A percentile compares a stretch with the other conserved stretches of the same genome.
These are phyloP conservation scores for Vachellia collinsii DNA, from an alignment of 306 rosid genomes.

Conservation along the genomic window DNA sequence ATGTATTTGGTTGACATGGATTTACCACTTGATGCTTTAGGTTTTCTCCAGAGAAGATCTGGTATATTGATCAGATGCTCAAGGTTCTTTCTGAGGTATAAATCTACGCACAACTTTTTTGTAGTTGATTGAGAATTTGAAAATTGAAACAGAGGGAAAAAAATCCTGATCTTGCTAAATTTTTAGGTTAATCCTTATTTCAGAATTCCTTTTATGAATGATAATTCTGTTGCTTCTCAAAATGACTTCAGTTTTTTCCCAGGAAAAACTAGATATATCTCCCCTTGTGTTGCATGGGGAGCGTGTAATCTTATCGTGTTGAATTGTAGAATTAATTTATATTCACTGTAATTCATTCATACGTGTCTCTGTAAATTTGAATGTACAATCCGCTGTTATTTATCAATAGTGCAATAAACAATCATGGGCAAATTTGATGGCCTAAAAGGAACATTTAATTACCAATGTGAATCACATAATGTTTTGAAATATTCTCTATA, in stretches of 20 bases:
- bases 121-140: constrained; percentile 26
- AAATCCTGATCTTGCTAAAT: background rate
- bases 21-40: constrained; percentile 56
- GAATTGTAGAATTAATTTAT: no score
- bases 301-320: no score
- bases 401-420: no score
- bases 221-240: constrained; percentile 37
- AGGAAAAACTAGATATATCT: background rate
- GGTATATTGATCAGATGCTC: constrained; percentile 99
- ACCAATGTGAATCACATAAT: no score
- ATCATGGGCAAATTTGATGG: no score
- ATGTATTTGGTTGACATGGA: constrained; percentile 39
- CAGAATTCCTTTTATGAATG: constrained; percentile 16
- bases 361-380: no score
- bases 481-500: no score
- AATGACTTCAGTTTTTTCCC: constrained; percentile 27
- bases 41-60: constrained; percentile 95
- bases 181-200: constrained; percentile 3
- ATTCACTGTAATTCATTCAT: no score
- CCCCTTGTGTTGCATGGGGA: no score
- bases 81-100: constrained; percentile 98
- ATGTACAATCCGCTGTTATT: no score
- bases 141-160: constrained; percentile 9
- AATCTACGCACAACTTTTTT: constrained; percentile 42
- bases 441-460: no score